Conservation (phyloP, 768 basidiomycete species). For the Russula earlei region DNA sequence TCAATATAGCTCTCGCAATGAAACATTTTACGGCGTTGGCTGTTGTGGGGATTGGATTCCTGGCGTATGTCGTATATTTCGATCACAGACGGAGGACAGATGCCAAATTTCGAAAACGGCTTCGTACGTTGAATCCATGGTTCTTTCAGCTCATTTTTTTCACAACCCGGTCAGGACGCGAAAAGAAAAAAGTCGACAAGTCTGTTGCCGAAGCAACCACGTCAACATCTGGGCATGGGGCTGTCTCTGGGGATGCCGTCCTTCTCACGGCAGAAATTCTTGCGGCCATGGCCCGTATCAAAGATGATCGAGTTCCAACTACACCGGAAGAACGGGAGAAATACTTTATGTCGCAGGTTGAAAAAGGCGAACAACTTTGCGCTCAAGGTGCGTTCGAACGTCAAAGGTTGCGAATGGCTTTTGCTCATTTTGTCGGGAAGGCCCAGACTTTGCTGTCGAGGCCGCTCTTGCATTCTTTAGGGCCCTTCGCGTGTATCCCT, state of each 20-base stretch:
- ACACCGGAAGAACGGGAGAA: conserved; percentile 71
- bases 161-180: conserved; percentile 53
- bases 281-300: conserved; percentile 56
- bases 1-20: conserved; percentile 18
- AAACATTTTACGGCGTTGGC: conserved; percentile 33
- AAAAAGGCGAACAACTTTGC: conserved; percentile 77
- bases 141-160: background rate
- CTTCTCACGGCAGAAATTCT: conserved; percentile 46
- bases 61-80: conserved; percentile 87
- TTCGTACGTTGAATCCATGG: conserved; percentile 27
- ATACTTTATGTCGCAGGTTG: conserved; percentile 89
- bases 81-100: conserved; percentile 92
- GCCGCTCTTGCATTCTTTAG: conserved; percentile 90
- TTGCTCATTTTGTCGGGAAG: conserved; percentile 31
- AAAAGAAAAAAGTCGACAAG: conserved; percentile 83
- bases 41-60: conserved; percentile 39
- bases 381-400: conserved; percentile 48
- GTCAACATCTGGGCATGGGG: conserved; percentile 21
- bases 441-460: conserved; percentile 64
- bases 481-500: conserved; percentile 89
- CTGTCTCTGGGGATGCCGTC: conserved; percentile 22
- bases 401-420: background rate
- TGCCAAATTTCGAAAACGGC: conserved; percentile 73
- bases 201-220: conserved; percentile 31
- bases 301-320: conserved; percentile 56